A percentile compares a stretch with the other conserved stretches of the same genome.
phyloP scores from a whole-genome alignment of 2,329 filamentous ascomycete species.

The Chaetomiaceae sp. region DNA sequence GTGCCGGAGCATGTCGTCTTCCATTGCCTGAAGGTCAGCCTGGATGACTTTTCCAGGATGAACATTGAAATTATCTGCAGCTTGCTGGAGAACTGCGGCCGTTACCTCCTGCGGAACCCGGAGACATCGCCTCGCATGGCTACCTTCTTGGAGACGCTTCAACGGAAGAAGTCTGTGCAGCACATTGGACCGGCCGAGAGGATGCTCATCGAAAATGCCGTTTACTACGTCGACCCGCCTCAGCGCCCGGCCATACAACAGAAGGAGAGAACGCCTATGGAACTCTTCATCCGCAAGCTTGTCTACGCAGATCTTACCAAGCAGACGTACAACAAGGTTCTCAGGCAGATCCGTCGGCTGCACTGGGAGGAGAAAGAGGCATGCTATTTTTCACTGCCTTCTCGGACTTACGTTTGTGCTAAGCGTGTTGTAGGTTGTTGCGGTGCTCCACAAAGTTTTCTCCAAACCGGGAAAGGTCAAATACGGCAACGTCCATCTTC shows the following conservation, averaged over 20 bases:
- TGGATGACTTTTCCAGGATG: conserved; percentile 97
- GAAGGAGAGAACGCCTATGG: conserved; percentile 89
- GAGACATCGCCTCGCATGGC: conserved; percentile 91
- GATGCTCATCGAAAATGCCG: conserved; percentile 96
- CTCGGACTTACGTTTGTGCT: neutral
- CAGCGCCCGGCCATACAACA: conserved; percentile 90
- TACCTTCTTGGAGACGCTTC: conserved; percentile 88
- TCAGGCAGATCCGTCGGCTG: conserved; percentile 89
- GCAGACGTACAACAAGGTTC: conserved; percentile 84
- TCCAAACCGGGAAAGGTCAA: conserved; percentile 96
- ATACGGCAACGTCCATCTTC: conserved; percentile 90
- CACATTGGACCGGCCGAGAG: conserved; percentile 93
- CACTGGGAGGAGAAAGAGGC: conserved; percentile 95
- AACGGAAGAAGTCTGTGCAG: conserved; percentile 92
- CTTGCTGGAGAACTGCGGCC: conserved; percentile 89
- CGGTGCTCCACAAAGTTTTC: conserved; percentile 74
- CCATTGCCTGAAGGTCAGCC: conserved; percentile 92
- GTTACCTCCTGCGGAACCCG: conserved; percentile 85
- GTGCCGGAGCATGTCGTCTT: conserved; percentile 99
- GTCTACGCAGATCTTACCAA: conserved; percentile 92
- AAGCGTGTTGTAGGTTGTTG: conserved; percentile 26
- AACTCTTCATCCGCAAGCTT: conserved; percentile 86
- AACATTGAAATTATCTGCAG: conserved; percentile 99
- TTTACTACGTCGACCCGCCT: conserved; percentile 96
- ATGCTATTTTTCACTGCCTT: conserved; percentile 17